phyloP scores from a whole-genome alignment of 768 basidiomycete species.

The Leccinum sublutescens region DNA sequence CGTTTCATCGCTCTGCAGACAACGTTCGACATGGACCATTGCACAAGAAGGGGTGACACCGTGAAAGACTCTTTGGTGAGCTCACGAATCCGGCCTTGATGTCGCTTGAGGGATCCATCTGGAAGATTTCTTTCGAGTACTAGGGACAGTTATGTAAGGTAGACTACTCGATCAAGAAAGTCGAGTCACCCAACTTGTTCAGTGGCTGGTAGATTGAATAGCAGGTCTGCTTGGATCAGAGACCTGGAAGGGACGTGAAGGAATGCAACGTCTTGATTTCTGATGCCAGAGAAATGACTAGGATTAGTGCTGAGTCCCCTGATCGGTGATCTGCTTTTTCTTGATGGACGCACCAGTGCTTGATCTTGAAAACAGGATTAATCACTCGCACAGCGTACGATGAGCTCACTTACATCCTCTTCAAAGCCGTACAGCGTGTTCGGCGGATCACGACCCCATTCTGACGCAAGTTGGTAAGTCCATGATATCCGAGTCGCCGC shows the following conservation, averaged over 20 bases:
- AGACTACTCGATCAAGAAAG: background rate
- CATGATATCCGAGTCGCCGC: background rate
- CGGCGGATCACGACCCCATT: slow-evolving; percentile 62
- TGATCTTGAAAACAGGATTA: slow-evolving; percentile 36
- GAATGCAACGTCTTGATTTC: slow-evolving; percentile 82
- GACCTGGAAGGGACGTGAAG: slow-evolving; percentile 70
- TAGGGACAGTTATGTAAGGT: slow-evolving; percentile 9
- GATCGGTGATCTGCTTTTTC: background rate
- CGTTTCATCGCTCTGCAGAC: slow-evolving; percentile 51
- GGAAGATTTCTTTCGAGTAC: slow-evolving; percentile 37
- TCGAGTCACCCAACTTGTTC: slow-evolving; percentile 57
- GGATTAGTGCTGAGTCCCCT: background rate
- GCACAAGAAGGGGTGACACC: slow-evolving; percentile 1
- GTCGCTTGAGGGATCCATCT: slow-evolving; percentile 30
- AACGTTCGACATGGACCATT: background rate
- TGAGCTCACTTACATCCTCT: slow-evolving; percentile 46
- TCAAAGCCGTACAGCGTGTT: slow-evolving; percentile 77
- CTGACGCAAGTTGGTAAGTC: slow-evolving; percentile 24
- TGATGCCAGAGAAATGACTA: slow-evolving; percentile 69
- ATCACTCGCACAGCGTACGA: background rate
- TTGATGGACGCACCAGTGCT: slow-evolving; percentile 42
- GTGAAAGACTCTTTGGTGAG: slow-evolving; percentile 26
- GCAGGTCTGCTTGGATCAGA: slow-evolving; percentile 76
- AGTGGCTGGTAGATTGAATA: slow-evolving; percentile 76
- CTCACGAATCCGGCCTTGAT: slow-evolving; percentile 33